Evolutionary conservation across 257 asterid genomes (phyloP), one percentile per base, ranked within the genome.

Genomic region (Salvia splendens): DNA sequence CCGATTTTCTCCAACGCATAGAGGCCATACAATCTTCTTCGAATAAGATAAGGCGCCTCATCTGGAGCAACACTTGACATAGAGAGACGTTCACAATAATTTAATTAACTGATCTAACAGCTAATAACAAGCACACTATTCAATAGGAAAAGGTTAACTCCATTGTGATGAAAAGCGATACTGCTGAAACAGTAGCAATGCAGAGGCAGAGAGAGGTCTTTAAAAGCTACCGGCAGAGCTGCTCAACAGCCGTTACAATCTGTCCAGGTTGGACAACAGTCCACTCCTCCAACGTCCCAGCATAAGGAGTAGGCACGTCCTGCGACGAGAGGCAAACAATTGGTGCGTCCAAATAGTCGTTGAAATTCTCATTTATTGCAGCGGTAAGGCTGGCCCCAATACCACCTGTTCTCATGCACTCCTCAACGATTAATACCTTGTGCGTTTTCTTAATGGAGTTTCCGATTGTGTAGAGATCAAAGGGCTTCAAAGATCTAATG

Each of bases 371-470:
- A 4, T 84, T 87, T 36, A 87, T 85, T 0, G 96, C 86, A 3
- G 93, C 95, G 0, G 93, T 89, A 74, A 89, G 82, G 64, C 95
- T 89, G 6, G 95, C 96, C 20, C 96, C 96, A 33, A 89, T 89
- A 14, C 96, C 96, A 24, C 96, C 96, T 0, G 96, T 89, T 15
- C 95, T 81, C 97, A 87, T 89, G 80, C 97, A 89, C 78, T 87
- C 95, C 82, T 87, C 97, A n/a, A 89, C 97, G 28, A 89, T 87
- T 16, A 89, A 35, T 70, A 87, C 95, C 0, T 87, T 84, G 54
- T 89, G 94, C 7, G 97, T 89, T 68, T 87, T 89, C 86, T 89
- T 89, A 75, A 89, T 87, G 0, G 97, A 89, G 24, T 87, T 87
- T 10, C 97, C 97, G 2, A 87, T 85, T 0, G 89, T 89, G 75